Base-by-base conservation (phyloP, 768 basidiomycete genomes). In the Pisolithus marmoratus region DNA sequence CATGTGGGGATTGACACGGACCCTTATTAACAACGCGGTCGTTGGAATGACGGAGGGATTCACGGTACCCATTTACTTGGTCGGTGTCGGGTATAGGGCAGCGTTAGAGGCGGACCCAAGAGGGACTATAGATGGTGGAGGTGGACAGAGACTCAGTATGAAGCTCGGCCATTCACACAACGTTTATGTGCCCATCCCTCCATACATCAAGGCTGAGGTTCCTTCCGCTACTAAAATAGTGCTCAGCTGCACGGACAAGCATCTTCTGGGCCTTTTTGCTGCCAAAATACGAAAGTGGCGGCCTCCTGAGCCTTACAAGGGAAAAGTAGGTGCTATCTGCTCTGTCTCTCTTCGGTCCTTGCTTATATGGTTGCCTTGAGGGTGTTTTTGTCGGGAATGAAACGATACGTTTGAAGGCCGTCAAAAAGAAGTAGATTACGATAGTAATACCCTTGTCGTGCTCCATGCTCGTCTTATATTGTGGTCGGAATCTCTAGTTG, bases 281-380 rank as follows among this genome's bases (percentile, higher is more conserved):
- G 92, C 94, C 5, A 81, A 83, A 57, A 84, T 98, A 23, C 77
- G 94, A 55, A 79, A 77, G 53, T 86, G 84, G 72, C 80, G 95
- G 60, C 86, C 85, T 59, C 95, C 95, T 20, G 95, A 99, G 65
- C 94, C 94, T 15, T 99, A 97, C 72, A 92, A 97, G 72, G 95
- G 94, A 65, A 97, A 97, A 80, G 94, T 95, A 63, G 48, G 87
- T 71, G 43, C 8, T 24, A 26, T 17, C 43, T 8, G n/a, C 45
- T 17, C 19, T 26, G n/a, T 3, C 22, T 43, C 41, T 31, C 20
- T 36, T 29, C 19, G 24, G 29, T 46, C 42, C 36, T 41, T 20
- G 22, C 14, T 45, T 8, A 24, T 55, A 37, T 52, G 24, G 41
- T 51, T 43, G 46, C 26, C 27, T 52, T 20, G 17, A 98, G 90